A percentile compares a stretch with the other conserved stretches of the same genome.
phyloP scores from a whole-genome alignment of 495 filamentous ascomycete genomes.

The Aspergillus egyptiacus region DNA sequence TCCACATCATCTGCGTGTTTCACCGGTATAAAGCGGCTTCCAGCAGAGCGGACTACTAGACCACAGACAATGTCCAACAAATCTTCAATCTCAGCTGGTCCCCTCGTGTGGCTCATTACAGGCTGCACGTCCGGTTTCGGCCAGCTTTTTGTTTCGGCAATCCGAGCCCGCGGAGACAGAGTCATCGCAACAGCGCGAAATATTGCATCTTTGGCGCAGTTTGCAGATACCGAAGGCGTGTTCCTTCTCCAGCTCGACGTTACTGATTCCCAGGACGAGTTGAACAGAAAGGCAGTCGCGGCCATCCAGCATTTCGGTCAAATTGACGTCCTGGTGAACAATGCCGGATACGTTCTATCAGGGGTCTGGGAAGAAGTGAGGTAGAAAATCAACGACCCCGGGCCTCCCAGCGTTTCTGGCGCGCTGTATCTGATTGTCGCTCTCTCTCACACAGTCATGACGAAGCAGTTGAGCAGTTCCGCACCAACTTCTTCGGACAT shows the following conservation, averaged over 20 bases:
- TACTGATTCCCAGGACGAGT: conserved; percentile 18
- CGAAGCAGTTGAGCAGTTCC: conserved; percentile 26
- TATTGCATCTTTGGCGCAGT: conserved; percentile 17
- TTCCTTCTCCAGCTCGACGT: conserved; percentile 33
- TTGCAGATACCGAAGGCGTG: conserved; percentile 29
- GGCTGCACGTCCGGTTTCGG: background rate
- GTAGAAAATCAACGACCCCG: too few relatives aligned
- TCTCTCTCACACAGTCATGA: conserved; percentile 8
- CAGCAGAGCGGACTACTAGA: too few relatives aligned
- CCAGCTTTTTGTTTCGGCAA: conserved; percentile 21
- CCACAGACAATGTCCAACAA: background rate
- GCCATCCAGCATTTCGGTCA: conserved; percentile 28
- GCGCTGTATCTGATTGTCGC: background rate
- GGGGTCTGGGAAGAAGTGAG: conserved; percentile 11
- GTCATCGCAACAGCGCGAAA: conserved; percentile 51
- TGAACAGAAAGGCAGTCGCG: conserved; percentile 37
- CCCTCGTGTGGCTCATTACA: background rate
- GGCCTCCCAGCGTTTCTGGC: too few relatives aligned
- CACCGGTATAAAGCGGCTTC: too few relatives aligned
- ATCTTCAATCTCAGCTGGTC: conserved; percentile 23
- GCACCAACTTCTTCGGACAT: conserved; percentile 34
- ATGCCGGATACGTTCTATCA: conserved; percentile 39
- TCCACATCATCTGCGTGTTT: too few relatives aligned
- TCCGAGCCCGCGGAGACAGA: conserved; percentile 44
- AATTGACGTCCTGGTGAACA: conserved; percentile 44